These are phyloP conservation scores for Calamus simplicifolius DNA, from an alignment of 176 grass and related monocot genomes.

Conservation along the genomic window DNA sequence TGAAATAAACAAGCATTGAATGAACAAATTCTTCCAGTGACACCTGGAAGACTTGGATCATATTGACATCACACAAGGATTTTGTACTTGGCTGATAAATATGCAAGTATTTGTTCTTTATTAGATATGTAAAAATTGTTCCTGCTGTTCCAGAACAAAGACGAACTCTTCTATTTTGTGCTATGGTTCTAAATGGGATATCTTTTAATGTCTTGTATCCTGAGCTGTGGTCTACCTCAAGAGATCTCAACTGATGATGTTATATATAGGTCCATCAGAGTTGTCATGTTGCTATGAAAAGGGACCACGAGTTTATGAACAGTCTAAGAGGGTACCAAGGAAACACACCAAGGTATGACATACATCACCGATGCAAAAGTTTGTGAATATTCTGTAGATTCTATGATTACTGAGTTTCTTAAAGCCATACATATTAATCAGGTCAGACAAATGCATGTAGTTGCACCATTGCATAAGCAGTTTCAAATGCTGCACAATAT, in stretches of 20 bases:
- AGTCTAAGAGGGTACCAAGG: slow-evolving; percentile 81
- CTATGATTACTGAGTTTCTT: no score
- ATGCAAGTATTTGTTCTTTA: slow-evolving; percentile 76
- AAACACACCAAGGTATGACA: slow-evolving; percentile 91
- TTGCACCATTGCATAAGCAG: slow-evolving; percentile 52
- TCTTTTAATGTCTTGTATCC: background rate
- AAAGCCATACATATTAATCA: slow-evolving; percentile 14
- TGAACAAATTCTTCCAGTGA: slow-evolving; percentile 79
- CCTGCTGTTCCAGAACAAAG: slow-evolving; percentile 69
- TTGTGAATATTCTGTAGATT: no score
- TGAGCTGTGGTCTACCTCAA: no score
- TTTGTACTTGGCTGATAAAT: slow-evolving; percentile 56
- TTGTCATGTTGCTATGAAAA: slow-evolving; percentile 83
- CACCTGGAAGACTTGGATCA: slow-evolving; percentile 89
- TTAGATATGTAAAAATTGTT: slow-evolving; percentile 90
- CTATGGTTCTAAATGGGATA: slow-evolving; percentile 84
- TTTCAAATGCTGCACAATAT: slow-evolving; percentile 56
- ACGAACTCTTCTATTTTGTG: slow-evolving; percentile 90
- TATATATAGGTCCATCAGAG: slow-evolving; percentile 62
- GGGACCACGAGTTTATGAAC: slow-evolving; percentile 70
- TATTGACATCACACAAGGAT: slow-evolving; percentile 86
- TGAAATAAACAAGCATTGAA: slow-evolving; percentile 1
- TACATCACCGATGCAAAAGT: no score
- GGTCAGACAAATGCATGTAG: slow-evolving; percentile 73
- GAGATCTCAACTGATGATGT: no score